Base-by-base conservation (phyloP, 2,329 filamentous ascomycete species). In the Geosmithia morbida region DNA sequence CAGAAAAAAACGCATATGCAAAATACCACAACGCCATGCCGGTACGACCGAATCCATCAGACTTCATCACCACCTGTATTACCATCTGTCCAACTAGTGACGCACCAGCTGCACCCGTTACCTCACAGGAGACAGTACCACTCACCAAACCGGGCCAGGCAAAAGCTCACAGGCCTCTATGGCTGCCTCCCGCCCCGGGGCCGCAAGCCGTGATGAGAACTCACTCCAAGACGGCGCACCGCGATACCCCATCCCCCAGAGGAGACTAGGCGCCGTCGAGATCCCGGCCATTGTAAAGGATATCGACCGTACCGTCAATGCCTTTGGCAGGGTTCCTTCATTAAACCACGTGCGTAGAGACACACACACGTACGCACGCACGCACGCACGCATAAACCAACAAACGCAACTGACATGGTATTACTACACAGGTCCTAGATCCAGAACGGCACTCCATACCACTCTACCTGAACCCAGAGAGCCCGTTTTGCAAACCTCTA, bases 381-480 rank as follows among this genome's bases (percentile, higher is more conserved):
- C 33, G 33, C 33, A 37, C 33, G n/a, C n/a, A n/a, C n/a, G n/a
- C n/a, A n/a, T n/a, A n/a, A n/a, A n/a, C n/a, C n/a, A 13, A 3
- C 6, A 26, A 16, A 13, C 22, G 46, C 41, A 8, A 6, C 19
- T 18, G 8, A 42, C 20, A 17, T 14, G 29, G 26, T 47, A 45
- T 45, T 41, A 8, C 17, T 17, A 20, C n/a, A 22, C 50, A 75
- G 71, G 62, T 70, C 10, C 56, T 75, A 46, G 68, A 74, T 47
- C 64, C 70, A 10, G 62, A 65, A 2, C 68, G 72, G 42, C 68
- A 69, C 48, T 72, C 73, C 1, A 64, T 79, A 11, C 83, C 83
- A 2, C 66, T 94, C n/a, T 85, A 84, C 55, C 70, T 97, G 47
- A 80, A 86, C 19, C 85, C 85, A 20, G 77, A 87, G 52, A 87